Percentiles rank a stretch among this genome's conserved stretches.
Conservation (phyloP, 2,329 filamentous ascomycete genomes). For the Fusarium devonianum region DNA sequence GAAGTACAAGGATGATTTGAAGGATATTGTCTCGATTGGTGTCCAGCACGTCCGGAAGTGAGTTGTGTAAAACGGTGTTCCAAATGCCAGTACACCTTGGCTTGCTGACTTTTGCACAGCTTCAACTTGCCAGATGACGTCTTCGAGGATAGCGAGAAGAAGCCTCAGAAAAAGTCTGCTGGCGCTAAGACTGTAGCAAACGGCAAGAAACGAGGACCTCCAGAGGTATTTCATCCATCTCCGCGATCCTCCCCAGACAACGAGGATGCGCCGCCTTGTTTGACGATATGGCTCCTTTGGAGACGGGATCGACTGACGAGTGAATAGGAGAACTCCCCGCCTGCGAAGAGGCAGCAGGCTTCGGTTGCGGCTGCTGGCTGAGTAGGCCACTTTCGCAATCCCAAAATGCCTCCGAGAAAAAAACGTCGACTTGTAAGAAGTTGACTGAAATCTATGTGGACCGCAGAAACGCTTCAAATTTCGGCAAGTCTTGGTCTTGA, state of each 20-base stretch:
- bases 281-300: conserved; percentile 4
- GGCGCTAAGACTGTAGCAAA: conserved; percentile 48
- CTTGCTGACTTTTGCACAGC: conserved; percentile 55
- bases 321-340: conserved; percentile 48
- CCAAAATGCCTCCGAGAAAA: conserved; percentile 17
- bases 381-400: conserved; percentile 31
- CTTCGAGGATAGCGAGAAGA: conserved; percentile 80
- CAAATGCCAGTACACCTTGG: neutral
- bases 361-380: conserved; percentile 52
- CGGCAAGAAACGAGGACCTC: conserved; percentile 58
- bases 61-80: conserved; percentile 44
- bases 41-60: conserved; percentile 89
- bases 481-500: conserved; percentile 31
- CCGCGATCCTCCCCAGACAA: conserved; percentile 20
- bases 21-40: conserved; percentile 67
- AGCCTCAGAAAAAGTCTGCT: conserved; percentile 66
- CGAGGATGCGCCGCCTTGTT: conserved; percentile 19
- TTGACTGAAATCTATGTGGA: conserved; percentile 13
- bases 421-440: conserved; percentile 15
- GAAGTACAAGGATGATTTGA: conserved; percentile 76
- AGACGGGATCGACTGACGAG: conserved; percentile 39
- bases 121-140: conserved; percentile 89
- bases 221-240: conserved; percentile 51
- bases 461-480: conserved; percentile 10
- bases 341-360: conserved; percentile 53